Percentiles rank a stretch among this genome's conserved stretches.
phyloP scores from a whole-genome alignment of 345 rosid species.

The Pistacia vera region DNA sequence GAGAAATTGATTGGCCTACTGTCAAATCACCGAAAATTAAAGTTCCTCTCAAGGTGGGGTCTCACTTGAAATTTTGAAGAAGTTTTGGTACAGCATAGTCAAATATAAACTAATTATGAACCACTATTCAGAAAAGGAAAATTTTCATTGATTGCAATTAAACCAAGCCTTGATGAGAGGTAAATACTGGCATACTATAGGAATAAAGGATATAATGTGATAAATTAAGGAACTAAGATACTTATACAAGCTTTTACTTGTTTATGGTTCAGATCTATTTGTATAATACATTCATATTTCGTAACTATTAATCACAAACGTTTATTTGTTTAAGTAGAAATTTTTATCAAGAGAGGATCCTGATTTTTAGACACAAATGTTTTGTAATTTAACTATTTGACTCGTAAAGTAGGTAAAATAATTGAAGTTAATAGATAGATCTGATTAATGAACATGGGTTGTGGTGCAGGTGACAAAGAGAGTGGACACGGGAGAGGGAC shows the following conservation, averaged over 20 bases:
- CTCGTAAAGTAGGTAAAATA: background rate
- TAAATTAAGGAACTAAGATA: too few relatives aligned
- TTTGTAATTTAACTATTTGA: background rate
- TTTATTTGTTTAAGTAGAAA: too few relatives aligned
- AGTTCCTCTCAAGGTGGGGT: conserved; percentile 20
- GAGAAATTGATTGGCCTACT: background rate
- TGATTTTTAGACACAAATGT: too few relatives aligned
- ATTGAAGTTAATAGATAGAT: background rate
- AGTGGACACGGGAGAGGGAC: conserved; percentile 68
- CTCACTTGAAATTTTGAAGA: background rate
- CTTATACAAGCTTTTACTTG: too few relatives aligned
- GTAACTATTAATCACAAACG: too few relatives aligned
- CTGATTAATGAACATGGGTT: background rate
- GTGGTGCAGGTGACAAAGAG: conserved; percentile 80
- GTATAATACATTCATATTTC: too few relatives aligned
- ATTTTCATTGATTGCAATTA: background rate
- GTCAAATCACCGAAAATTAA: conserved; percentile 22
- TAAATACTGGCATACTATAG: too few relatives aligned
- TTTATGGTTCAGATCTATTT: too few relatives aligned
- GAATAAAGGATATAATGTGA: too few relatives aligned
- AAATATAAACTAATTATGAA: background rate
- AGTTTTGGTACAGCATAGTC: background rate
- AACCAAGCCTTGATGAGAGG: too few relatives aligned
- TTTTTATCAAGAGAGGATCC: too few relatives aligned
- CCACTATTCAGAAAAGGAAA: background rate